A percentile compares a stretch with the other conserved stretches of the same genome.
These are phyloP conservation scores for Datisca glomerata DNA, from an alignment of 306 rosid genomes.

Conservation along the genomic window DNA sequence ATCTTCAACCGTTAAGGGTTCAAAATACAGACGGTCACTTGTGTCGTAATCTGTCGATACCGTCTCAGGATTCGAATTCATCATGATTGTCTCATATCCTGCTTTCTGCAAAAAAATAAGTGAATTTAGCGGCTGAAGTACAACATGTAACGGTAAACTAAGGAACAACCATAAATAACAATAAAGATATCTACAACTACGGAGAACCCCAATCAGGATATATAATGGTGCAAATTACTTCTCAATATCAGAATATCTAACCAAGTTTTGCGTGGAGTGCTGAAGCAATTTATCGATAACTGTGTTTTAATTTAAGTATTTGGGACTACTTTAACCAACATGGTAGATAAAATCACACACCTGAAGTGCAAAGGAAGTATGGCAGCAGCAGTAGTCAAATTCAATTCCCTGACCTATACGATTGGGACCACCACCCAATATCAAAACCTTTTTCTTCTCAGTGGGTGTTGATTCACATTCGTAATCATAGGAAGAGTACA, in stretches of 20 bases:
- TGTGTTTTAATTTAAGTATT: too few species aligned
- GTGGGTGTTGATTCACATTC: constrained; percentile 97
- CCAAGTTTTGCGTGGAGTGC: too few species aligned
- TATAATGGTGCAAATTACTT: too few species aligned
- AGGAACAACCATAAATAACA: too few species aligned
- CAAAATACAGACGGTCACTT: constrained; percentile 89
- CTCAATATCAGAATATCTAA: too few species aligned
- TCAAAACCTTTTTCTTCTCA: constrained; percentile 64
- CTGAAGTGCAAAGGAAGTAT: constrained; percentile 88
- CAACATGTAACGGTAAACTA: too few species aligned
- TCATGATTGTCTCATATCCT: constrained; percentile 93
- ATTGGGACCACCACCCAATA: constrained; percentile 97
- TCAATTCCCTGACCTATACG: constrained; percentile 99
- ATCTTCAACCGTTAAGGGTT: constrained; percentile 84
- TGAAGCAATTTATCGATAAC: too few species aligned
- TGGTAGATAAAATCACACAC: constrained; percentile 22
- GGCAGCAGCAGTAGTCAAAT: constrained; percentile 98
- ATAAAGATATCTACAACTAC: too few species aligned
- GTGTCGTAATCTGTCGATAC: constrained; percentile 98
- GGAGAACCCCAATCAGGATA: too few species aligned
- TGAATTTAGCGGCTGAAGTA: too few species aligned
- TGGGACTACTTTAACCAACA: too few species aligned
- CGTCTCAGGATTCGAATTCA: constrained; percentile 97
- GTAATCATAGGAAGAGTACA: constrained; percentile 96
- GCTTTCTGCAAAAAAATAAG: constrained; percentile 47